Evolutionary conservation across 1,284 basidiomycete genomes (phyloP).

Genomic region (Meripilus lineatus): DNA sequence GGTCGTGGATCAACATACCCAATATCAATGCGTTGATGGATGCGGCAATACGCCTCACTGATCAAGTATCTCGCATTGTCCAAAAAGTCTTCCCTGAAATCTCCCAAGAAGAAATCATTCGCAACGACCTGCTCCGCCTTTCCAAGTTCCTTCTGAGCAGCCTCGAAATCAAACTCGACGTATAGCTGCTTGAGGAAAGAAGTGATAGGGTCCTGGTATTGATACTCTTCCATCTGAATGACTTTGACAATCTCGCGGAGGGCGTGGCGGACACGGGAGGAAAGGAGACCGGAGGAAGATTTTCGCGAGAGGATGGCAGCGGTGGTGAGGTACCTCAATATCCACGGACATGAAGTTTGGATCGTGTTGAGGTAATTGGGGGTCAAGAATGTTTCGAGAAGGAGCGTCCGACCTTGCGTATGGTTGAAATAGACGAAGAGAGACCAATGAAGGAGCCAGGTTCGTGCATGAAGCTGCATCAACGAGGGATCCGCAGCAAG

Average conservation of each 20-base stretch:
- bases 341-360: constrained; percentile 93
- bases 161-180: constrained; percentile 88
- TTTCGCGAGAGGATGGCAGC: constrained; percentile 92
- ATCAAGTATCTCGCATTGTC: constrained; percentile 95
- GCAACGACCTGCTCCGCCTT: constrained; percentile 81
- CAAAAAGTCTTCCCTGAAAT: constrained; percentile 90
- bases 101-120: constrained; percentile 92
- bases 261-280: constrained; percentile 75
- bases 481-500: constrained; percentile 46
- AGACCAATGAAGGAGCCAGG: constrained; percentile 97
- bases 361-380: constrained; percentile 98
- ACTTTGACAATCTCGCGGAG: constrained; percentile 88
- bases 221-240: constrained; percentile 90
- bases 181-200: constrained; percentile 93
- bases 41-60: constrained; percentile 96
- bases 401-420: constrained; percentile 84
- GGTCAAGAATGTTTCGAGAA: constrained; percentile 94
- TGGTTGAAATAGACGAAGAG: constrained; percentile 99
- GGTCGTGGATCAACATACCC: constrained; percentile 46
- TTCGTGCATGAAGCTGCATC: constrained; percentile 87
- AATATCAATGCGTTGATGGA: constrained; percentile 96
- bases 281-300: constrained; percentile 44
- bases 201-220: constrained; percentile 92
- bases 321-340: constrained; percentile 91
- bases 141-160: constrained; percentile 79